Percentiles rank a stretch among this genome's conserved stretches.
phyloP scores from a whole-genome alignment of 2,329 filamentous ascomycete genomes.

The Zasmidium cellare region DNA sequence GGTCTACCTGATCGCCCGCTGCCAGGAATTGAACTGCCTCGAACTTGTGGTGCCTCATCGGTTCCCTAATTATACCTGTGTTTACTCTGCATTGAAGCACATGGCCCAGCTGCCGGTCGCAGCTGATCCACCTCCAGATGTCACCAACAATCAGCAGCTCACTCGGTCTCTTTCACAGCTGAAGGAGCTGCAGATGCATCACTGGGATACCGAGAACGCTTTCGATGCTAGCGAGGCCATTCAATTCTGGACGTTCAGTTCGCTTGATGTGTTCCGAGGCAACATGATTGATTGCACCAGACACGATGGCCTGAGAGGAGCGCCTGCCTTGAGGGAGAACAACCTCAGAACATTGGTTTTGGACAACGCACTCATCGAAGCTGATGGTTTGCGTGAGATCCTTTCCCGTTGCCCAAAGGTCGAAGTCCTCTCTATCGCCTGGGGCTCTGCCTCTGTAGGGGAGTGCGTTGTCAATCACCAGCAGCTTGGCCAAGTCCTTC shows the following conservation, averaged over 20 bases:
- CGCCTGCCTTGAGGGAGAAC: neutral
- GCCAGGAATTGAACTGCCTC: neutral
- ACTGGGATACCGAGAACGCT: conserved; percentile 3
- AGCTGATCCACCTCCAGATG: no score
- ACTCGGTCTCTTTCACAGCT: neutral
- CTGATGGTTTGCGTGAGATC: neutral
- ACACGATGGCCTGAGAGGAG: neutral
- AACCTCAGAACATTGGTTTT: neutral
- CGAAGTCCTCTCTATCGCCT: neutral
- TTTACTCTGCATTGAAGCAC: neutral
- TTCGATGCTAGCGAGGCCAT: neutral
- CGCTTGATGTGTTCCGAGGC: neutral
- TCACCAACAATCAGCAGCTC: neutral
- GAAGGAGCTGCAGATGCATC: neutral
- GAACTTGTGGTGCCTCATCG: neutral
- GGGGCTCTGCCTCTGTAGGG: neutral
- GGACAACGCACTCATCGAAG: neutral
- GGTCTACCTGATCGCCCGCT: neutral
- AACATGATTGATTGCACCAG: neutral
- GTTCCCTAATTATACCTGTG: neutral
- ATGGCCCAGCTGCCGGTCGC: neutral
- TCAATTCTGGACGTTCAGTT: neutral
- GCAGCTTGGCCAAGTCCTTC: neutral
- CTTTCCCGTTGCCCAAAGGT: neutral
- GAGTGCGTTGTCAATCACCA: neutral